phyloP scores from a whole-genome alignment of 352 stramenopile genomes.

The Stramenopiles sp. region DNA sequence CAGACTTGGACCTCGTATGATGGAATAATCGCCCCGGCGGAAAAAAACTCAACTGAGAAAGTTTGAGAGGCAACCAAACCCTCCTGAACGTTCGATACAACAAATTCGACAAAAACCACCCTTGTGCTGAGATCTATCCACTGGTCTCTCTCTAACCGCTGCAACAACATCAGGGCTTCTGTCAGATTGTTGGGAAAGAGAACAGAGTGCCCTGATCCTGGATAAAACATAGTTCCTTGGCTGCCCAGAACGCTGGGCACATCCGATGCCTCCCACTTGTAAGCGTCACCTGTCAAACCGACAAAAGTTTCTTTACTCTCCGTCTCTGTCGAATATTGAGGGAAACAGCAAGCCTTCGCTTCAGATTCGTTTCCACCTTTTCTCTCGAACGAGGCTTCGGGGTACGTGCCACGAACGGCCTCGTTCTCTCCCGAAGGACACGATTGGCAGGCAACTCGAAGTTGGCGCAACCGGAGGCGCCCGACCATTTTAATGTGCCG shows the following conservation, averaged over 20 bases:
- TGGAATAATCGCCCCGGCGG: background rate
- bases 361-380: background rate
- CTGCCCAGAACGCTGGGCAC: conserved; percentile 3
- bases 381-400: background rate
- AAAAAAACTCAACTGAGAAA: conserved; percentile 8
- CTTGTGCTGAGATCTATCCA: background rate
- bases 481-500: conserved; percentile 1
- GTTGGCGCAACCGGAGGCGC: background rate
- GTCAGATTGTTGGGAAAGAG: conserved; percentile 2
- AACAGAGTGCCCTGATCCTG: conserved; percentile 3
- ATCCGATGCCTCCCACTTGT: background rate
- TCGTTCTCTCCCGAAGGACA: conserved; percentile 2
- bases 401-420: background rate
- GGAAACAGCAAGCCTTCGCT: background rate
- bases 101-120: conserved; percentile 6
- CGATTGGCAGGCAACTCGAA: background rate
- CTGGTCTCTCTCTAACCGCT: background rate
- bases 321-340: background rate
- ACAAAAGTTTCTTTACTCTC: conserved; percentile 1
- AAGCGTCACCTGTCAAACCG: conserved; percentile 1
- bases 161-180: background rate
- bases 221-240: conserved; percentile 5
- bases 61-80: conserved; percentile 1
- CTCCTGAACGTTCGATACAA: background rate
- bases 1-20: conserved; percentile 5